phyloP scores from a whole-genome alignment of 805 yeast species.

The Zygosaccharomyces bisporus region DNA sequence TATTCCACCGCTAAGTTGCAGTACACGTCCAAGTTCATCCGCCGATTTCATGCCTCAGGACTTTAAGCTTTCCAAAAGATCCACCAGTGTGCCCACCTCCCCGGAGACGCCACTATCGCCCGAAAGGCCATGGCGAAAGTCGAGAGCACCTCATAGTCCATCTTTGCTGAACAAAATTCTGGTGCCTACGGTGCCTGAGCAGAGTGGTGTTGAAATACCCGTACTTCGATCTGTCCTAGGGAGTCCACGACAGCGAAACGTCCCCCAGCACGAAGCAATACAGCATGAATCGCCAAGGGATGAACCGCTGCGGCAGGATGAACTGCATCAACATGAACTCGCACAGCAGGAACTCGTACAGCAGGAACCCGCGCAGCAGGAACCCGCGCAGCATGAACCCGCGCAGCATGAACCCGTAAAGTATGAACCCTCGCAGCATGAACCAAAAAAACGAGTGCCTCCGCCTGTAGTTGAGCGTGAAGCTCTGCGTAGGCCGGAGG shows the following conservation, averaged over 20 bases:
- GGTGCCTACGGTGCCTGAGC: conserved; percentile 11
- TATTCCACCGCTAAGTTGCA: not conserved
- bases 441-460: not conserved
- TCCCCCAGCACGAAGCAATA: not conserved
- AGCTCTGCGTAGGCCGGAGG: conserved; percentile 8
- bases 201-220: conserved; percentile 7
- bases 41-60: conserved; percentile 1
- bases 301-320: not conserved
- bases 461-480: conserved; percentile 8
- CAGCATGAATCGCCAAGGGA: not conserved
- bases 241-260: conserved; percentile 7
- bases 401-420: not conserved
- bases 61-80: conserved; percentile 4
- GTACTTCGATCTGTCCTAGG: conserved; percentile 16
- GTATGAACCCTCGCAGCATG: not conserved
- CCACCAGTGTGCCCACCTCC: not conserved
- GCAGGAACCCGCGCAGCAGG: not conserved
- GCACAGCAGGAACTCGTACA: not conserved
- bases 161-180: conserved; percentile 22
- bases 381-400: not conserved
- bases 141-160: conserved; percentile 16
- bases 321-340: not conserved
- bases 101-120: not conserved
- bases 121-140: not conserved
- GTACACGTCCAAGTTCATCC: not conserved